Base-by-base conservation (phyloP, 148 eudicot genomes). In the Selenicereus undatus region DNA sequence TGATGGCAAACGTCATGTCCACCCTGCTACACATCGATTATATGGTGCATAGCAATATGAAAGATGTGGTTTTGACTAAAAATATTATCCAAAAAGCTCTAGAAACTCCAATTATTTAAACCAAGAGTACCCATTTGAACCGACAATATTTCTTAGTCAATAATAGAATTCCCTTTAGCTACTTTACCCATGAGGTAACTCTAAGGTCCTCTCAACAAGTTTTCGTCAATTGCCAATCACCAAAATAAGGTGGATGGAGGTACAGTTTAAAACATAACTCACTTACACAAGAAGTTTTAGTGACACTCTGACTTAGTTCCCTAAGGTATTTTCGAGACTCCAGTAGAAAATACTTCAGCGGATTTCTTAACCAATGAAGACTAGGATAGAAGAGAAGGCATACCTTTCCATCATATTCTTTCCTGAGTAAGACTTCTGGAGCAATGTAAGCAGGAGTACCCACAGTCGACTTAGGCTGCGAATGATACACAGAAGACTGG, bases 381-480 rank as follows among this genome's bases (percentile, higher is more conserved):
- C 58, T n/a, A 24, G 70, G 39, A 10, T 58, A 69, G 26, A 56
- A 10, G 0, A 29, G 56, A 79, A 32, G 24, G 14, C 2, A 78
- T 86, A 94, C 97, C 98, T 94, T 94, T 82, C 98, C 98, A 89
- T 94, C 98, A 80, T 94, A 94, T 89, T 94, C 93, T 88, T 93
- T 85, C 83, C 86, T 85, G 18, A 89, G 89, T 80, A 94, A 85
- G 42, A 94, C 98, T 85, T 94, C 98, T 30, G 98, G 98, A 86
- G 97, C 97, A 87, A 94, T 93, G 83, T 94, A 94, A 65, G 97
- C 98, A 81, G 97, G 97, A 81, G 97, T 94, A 39, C 98, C 98
- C 86, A 94, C 98, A 7, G 95, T 93, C 36, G 98, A 94, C 80
- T 93, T 94, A 43, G 98, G 98, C 87, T 94, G 97, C 30, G 98